Evolutionary conservation across 1,284 basidiomycete species (phyloP), one percentile per base, ranked within the genome.

Genomic region (Ceratobasidium sp.): DNA sequence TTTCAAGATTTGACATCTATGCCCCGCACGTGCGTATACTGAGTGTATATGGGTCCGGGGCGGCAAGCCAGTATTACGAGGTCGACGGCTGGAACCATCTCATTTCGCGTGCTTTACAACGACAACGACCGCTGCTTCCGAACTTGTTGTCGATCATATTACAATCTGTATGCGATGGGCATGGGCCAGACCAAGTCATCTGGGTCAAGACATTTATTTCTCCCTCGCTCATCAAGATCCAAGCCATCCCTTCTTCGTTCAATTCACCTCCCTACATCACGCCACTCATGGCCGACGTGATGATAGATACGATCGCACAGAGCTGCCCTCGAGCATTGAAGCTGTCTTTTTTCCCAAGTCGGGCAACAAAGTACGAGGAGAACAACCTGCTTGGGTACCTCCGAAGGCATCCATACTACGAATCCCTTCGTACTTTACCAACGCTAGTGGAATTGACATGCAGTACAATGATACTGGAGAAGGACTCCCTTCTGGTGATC

Each of bases 141-240:
- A 67, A 67, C 26, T 48, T 67, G 23, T 21, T 67, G 18, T 67
- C 64, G 14, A 55, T 67, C 26, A 34, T 43, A 14, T 53, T 67
- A 43, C 64, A 67, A 30, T 28, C 64, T 12, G 5, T 34, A 55
- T 55, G 39, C 41, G 50, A 67, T 39, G 26, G 8, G 12, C 64
- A 53, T 21, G 48, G 64, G 16, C 21, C 64, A 12, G 64, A 67
- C 32, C 64, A 67, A 30, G 16, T 67, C 12, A 16, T 67, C 21
- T 67, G 64, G 64, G 55, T 67, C n/a, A 53, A 55, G n/a, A 52
- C 64, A 1, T 67, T 67, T 28, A 23, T 48, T n/a, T 53, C 50
- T 5, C 50, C 64, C 18, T 67, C 64, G 48, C 28, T 67, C 3
- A 39, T 67, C 18, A 55, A 50, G 23, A 55, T 67, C 36, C 64